Evolutionary conservation across 306 rosid species (phyloP), one percentile per base, ranked within the genome.

Genomic region (Medicago arabica): DNA sequence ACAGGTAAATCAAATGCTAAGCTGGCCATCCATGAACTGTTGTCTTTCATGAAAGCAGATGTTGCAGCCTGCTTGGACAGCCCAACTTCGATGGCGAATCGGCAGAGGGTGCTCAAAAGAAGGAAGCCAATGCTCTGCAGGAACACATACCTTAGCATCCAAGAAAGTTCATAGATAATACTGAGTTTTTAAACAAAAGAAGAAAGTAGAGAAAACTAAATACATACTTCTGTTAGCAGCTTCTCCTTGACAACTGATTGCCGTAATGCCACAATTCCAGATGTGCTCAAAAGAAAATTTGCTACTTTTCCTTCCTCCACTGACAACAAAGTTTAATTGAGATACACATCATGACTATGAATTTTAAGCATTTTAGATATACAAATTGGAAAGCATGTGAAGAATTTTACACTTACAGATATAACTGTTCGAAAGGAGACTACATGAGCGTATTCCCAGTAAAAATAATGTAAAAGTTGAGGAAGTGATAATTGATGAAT

Each of bases 251-350:
- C 46, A 80, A 85, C 44, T 39, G 97, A 86, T 72, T 84, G 76
- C 18, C 95, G 91, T 65, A 95, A 74, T 77, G 86, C 87, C 75
- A 85, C 77, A 76, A 95, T 76, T 76, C 89, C 97, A 81, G 89
- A 87, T 74, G 97, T 87, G 74, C 97, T 91, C 90, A 95, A 95
- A 43, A 90, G 97, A 90, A 95, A 95, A 88, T 79, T 87, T 59
- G 97, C 94, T 38, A 88, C 93, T 77, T 95, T 95, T 71, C 98
- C 98, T 87, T 95, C 98, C 86, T 95, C 98, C 93, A 95, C 98
- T 95, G 85, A 85, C 73, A 78, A 60, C 83, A 82, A 82, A 63
- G 40, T 76, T 65, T 71, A 77, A 49, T 74, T 68, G 43, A 69
- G 75, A 21, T 64, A 75, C 64, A 77, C 64, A 75, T 63, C 61